phyloP scores from a whole-genome alignment of 441 rosid genomes.

The Adansonia gregorii region DNA sequence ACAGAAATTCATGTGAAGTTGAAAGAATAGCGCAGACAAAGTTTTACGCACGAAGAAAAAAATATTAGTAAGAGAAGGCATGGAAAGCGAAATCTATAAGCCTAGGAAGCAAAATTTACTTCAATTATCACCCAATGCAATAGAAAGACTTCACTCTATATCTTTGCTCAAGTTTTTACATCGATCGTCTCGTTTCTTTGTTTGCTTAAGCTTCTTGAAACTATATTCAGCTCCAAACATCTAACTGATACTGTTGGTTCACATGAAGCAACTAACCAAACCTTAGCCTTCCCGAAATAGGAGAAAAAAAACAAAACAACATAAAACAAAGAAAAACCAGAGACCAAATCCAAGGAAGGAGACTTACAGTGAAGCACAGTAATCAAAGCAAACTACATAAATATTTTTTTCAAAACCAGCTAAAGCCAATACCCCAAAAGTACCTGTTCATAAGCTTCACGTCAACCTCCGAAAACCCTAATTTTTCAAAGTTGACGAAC shows the following conservation, averaged over 20 bases:
- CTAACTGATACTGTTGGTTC: background rate
- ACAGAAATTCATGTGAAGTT: conserved; percentile 24
- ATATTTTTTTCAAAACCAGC: background rate
- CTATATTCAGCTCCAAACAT: background rate
- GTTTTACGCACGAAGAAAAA: background rate
- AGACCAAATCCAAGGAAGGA: background rate
- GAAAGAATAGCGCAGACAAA: conserved; percentile 8
- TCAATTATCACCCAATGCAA: background rate
- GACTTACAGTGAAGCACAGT: background rate
- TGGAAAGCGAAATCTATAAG: conserved; percentile 17
- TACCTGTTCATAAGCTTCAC: conserved; percentile 24
- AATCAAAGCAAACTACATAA: background rate
- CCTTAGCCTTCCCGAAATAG: background rate
- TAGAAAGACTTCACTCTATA: background rate
- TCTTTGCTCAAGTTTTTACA: background rate
- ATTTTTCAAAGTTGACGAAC: conserved; percentile 14
- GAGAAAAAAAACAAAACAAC: conserved; percentile 1
- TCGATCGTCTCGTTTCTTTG: background rate
- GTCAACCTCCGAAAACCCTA: conserved; percentile 39
- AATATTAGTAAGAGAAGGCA: background rate
- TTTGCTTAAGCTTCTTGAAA: background rate
- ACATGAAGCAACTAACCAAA: background rate
- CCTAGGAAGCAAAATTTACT: background rate
- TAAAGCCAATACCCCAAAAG: background rate
- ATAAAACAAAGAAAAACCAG: background rate